phyloP scores from a whole-genome alignment of 257 asterid species.

The Paraleonurus japonicus region DNA sequence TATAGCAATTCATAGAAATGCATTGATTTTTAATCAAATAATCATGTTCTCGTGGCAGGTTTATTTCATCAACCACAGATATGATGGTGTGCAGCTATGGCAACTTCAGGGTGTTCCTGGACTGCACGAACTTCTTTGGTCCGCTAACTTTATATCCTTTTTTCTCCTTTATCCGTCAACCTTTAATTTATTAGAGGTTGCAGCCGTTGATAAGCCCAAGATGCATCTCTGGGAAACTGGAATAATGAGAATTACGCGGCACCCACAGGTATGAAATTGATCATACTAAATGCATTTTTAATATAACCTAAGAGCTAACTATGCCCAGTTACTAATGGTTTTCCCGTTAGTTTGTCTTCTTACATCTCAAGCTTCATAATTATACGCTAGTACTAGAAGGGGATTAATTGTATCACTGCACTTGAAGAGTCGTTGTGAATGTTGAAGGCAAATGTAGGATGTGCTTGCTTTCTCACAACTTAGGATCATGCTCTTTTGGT shows the following conservation, averaged over 20 bases:
- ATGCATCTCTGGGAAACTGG: conserved; percentile 99
- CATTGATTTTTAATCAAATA: not conserved
- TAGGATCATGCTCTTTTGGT: not conserved
- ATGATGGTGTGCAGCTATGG: conserved; percentile 96
- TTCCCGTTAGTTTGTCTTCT: not conserved
- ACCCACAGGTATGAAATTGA: conserved; percentile 76
- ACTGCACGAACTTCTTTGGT: conserved; percentile 72
- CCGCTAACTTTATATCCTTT: conserved; percentile 75
- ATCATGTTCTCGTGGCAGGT: conserved; percentile 47
- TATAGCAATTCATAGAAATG: not conserved
- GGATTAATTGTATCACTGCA: not conserved
- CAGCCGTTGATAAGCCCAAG: conserved; percentile 96
- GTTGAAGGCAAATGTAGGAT: not conserved
- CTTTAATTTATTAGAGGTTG: conserved; percentile 90
- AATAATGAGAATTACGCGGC: conserved; percentile 94
- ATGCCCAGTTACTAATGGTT: not conserved
- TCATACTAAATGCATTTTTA: not conserved
- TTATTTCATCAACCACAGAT: conserved; percentile 93
- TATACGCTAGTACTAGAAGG: not conserved
- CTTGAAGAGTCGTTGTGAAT: not conserved
- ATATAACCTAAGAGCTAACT: not conserved
- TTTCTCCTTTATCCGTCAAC: conserved; percentile 91
- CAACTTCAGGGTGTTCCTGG: conserved; percentile 79
- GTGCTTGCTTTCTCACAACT: not conserved
- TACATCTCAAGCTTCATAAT: not conserved